Percentiles rank a stretch among this genome's conserved stretches.
phyloP scores from a whole-genome alignment of 2,329 filamentous ascomycete genomes.

The Macrophomina pseudophaseolina region DNA sequence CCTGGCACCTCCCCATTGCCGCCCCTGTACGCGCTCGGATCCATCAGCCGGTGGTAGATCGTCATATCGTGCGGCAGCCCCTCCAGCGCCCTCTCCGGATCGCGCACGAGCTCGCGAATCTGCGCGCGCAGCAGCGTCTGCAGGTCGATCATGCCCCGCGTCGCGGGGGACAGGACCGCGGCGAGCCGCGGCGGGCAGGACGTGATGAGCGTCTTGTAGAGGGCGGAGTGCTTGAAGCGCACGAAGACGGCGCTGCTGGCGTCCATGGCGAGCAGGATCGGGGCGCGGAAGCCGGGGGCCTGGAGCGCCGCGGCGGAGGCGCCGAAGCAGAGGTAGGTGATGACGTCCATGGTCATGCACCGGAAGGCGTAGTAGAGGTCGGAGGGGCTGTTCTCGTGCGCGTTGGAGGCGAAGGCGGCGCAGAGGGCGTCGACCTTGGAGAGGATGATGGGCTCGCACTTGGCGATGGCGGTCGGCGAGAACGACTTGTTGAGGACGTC shows the following conservation, averaged over 20 bases:
- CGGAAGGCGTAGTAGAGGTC: conserved; percentile 38
- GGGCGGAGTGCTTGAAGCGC: conserved; percentile 48
- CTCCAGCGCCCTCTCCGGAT: conserved; percentile 38
- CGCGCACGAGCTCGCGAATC: conserved; percentile 38
- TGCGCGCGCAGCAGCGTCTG: conserved; percentile 42
- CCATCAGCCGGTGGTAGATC: conserved; percentile 44
- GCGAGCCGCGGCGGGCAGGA: conserved; percentile 44
- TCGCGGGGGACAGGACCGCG: conserved; percentile 44
- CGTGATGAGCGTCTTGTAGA: conserved; percentile 45
- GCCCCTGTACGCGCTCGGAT: conserved; percentile 40
- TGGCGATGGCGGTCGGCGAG: conserved; percentile 45
- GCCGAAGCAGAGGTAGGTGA: conserved; percentile 49
- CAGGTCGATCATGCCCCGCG: conserved; percentile 46
- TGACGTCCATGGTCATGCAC: conserved; percentile 36
- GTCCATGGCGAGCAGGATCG: conserved; percentile 51
- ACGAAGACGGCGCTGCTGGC: conserved; percentile 41
- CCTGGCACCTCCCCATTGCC: conserved; percentile 35
- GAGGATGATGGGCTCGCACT: conserved; percentile 44
- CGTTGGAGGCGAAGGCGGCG: conserved; percentile 35
- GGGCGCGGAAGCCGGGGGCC: conserved; percentile 47
- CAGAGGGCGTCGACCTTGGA: conserved; percentile 43
- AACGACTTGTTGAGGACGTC: conserved; percentile 51
- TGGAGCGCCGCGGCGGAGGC: conserved; percentile 47
- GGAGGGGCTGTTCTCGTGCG: not conserved
- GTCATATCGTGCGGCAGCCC: conserved; percentile 44